Evolutionary conservation across 371 early-diverging fungal genomes (phyloP).

Genomic region (Thermomucor indicae-seudaticae): DNA sequence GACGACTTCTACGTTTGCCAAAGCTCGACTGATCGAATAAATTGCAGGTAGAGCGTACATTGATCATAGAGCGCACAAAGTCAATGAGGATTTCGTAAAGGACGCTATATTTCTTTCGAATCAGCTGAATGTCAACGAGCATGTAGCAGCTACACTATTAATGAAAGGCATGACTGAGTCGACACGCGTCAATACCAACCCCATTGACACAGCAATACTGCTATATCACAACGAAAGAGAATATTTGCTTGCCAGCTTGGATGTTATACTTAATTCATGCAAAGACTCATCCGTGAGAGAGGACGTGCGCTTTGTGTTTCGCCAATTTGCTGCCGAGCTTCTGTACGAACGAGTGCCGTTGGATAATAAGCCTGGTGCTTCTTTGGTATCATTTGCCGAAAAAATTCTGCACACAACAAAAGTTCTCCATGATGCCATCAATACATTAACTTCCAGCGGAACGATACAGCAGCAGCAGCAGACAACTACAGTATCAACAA

Average conservation of each 20-base stretch:
- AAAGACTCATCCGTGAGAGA: constrained; percentile 41
- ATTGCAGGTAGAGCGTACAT: constrained; percentile 44
- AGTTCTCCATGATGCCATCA: constrained; percentile 34
- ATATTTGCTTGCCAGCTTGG: constrained; percentile 58
- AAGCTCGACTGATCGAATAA: background rate
- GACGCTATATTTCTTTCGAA: constrained; percentile 70
- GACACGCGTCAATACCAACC: constrained; percentile 7
- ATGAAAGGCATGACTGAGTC: constrained; percentile 54
- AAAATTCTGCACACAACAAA: constrained; percentile 45
- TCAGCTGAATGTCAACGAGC: constrained; percentile 77
- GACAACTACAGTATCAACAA: background rate
- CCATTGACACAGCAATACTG: constrained; percentile 60
- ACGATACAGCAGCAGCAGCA: constrained; percentile 2
- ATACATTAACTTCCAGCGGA: constrained; percentile 24
- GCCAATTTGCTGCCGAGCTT: constrained; percentile 21
- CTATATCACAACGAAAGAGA: constrained; percentile 70
- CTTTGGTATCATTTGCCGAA: constrained; percentile 26
- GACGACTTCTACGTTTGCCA: background rate
- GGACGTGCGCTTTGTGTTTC: constrained; percentile 40
- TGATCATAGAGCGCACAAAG: constrained; percentile 44
- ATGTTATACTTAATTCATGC: constrained; percentile 56
- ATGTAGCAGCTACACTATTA: constrained; percentile 69
- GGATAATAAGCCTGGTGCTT: too few relatives aligned
- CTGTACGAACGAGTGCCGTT: constrained; percentile 4
- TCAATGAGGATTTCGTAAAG: constrained; percentile 69